phyloP scores from a whole-genome alignment of 345 rosid species.

The Eucalyptus dawsonii region DNA sequence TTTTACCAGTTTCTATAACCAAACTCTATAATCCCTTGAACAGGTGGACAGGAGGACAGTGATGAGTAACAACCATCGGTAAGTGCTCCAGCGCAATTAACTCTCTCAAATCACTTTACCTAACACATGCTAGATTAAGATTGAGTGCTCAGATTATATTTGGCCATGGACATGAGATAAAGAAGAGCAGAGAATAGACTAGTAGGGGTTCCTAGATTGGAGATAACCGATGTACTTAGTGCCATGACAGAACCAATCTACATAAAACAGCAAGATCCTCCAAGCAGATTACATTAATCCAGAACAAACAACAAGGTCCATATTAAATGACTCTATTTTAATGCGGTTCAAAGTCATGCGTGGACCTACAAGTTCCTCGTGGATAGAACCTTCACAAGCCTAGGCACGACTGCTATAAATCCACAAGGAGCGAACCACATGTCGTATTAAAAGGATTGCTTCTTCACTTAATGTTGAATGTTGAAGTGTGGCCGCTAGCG shows the following conservation, averaged over 20 bases:
- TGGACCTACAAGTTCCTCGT: background rate
- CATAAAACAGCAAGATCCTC: background rate
- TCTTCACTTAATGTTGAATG: background rate
- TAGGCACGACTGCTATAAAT: background rate
- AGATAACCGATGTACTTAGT: background rate
- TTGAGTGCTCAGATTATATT: background rate
- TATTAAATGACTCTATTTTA: background rate
- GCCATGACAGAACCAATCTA: background rate
- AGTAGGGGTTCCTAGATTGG: background rate
- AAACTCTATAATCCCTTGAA: background rate
- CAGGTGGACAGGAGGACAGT: accelerated
- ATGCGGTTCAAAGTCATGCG: background rate
- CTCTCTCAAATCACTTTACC: background rate
- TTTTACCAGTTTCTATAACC: background rate
- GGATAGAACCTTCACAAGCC: background rate
- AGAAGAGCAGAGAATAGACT: background rate
- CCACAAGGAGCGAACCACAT: background rate
- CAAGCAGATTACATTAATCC: background rate
- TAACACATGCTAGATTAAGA: background rate
- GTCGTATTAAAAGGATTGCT: background rate
- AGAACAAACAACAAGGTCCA: background rate
- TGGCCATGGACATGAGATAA: background rate
- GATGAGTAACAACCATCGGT: background rate
- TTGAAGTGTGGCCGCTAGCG: background rate
- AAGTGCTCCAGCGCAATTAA: background rate